Conservation (phyloP, 345 rosid species). For the Theobroma cacao region DNA sequence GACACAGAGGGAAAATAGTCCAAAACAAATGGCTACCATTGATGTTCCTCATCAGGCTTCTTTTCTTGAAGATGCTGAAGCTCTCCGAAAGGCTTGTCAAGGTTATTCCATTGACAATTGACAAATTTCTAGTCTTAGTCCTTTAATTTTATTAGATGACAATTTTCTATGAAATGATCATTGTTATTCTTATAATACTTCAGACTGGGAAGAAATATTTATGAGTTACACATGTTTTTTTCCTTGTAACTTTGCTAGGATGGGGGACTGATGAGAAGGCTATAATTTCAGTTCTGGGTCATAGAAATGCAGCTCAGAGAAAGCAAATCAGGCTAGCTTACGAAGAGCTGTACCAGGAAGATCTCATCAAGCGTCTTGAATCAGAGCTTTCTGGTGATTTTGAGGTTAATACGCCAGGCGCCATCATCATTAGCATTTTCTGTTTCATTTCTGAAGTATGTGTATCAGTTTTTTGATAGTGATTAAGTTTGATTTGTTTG, state of each 20-base stretch:
- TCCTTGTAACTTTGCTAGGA: background rate
- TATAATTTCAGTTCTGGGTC: constrained; percentile 6
- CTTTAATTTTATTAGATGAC: background rate
- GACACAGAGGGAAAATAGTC: background rate
- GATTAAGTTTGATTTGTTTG: background rate
- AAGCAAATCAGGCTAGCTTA: constrained; percentile 16
- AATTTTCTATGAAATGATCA: background rate
- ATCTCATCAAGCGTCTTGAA: constrained; percentile 47
- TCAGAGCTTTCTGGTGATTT: constrained; percentile 51
- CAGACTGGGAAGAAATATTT: constrained; percentile 38
- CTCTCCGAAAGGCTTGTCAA: constrained; percentile 36
- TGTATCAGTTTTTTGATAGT: background rate
- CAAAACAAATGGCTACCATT: constrained; percentile 33
- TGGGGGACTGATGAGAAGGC: constrained; percentile 12
- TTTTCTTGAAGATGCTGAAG: constrained; percentile 41
- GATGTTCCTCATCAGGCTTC: constrained; percentile 34
- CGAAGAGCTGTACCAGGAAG: constrained; percentile 11
- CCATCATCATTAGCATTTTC: background rate
- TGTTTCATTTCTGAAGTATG: background rate
- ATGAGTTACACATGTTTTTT: background rate
- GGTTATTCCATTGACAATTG: constrained; percentile 21
- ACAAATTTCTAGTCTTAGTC: background rate
- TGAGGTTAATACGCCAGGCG: constrained; percentile 21
- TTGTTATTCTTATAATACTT: constrained; percentile 5
- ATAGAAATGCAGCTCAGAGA: constrained; percentile 12